Conservation (phyloP, 2,329 filamentous ascomycete genomes). For the Mycosphaerelloides madeirae region DNA sequence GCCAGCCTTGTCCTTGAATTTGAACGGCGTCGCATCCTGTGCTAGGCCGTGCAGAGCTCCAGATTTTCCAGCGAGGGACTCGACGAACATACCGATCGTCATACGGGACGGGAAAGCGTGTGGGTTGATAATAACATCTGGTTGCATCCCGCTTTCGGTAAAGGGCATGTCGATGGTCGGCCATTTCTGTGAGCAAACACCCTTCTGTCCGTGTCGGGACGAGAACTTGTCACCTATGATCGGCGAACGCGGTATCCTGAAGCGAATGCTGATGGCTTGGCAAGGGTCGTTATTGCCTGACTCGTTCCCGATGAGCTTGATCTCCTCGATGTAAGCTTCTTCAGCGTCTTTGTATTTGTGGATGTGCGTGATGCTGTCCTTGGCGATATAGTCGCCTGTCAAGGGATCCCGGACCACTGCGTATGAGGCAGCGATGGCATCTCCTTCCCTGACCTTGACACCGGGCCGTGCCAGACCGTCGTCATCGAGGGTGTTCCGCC, state of each 20-base stretch:
- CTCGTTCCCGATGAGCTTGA: slow-evolving; percentile 83
- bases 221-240: slow-evolving; percentile 99
- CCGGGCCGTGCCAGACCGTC: slow-evolving; percentile 85
- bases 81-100: slow-evolving; percentile 99
- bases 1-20: slow-evolving; percentile 72
- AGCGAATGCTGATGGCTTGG: slow-evolving; percentile 87
- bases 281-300: slow-evolving; percentile 73
- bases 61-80: slow-evolving; percentile 91
- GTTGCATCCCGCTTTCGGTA: slow-evolving; percentile 91
- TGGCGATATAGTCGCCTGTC: slow-evolving; percentile 74
- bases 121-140: slow-evolving; percentile 97
- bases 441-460: slow-evolving; percentile 70
- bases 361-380: slow-evolving; percentile 78
- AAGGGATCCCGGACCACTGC: slow-evolving; percentile 70
- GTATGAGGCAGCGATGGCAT: slow-evolving; percentile 84
- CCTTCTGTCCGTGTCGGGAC: slow-evolving; percentile 96
- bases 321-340: slow-evolving; percentile 83
- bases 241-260: slow-evolving; percentile 82
- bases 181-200: slow-evolving; percentile 95
- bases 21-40: slow-evolving; percentile 92
- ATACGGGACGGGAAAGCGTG: slow-evolving; percentile 99
- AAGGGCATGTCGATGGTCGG: slow-evolving; percentile 92
- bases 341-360: slow-evolving; percentile 94
- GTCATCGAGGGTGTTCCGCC: slow-evolving; percentile 70
- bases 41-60: slow-evolving; percentile 92